These are phyloP conservation scores for Orobanche coerulescens DNA, from an alignment of 257 asterid species.

Conservation along the genomic window DNA sequence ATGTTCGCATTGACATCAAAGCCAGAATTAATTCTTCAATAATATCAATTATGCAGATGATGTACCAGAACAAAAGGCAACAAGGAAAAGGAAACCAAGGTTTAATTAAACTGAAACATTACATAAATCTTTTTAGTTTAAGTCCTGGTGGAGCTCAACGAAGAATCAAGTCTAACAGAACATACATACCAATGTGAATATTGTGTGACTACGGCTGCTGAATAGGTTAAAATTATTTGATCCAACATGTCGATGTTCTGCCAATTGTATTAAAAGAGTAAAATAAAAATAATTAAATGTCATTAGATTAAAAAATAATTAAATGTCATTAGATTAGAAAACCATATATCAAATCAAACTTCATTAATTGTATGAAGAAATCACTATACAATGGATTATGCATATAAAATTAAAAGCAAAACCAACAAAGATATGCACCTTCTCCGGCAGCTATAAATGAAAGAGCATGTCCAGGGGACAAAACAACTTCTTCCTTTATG, in stretches of 20 bases:
- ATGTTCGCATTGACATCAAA: conserved; percentile 10
- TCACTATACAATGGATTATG: not conserved
- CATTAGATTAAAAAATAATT: no score
- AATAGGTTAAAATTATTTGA: conserved; percentile 91
- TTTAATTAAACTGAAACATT: conserved; percentile 7
- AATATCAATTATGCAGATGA: not conserved
- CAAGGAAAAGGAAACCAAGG: conserved; percentile 8
- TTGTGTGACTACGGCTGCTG: conserved; percentile 98
- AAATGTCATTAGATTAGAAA: conserved; percentile 23
- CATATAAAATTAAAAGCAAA: no score
- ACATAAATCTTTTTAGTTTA: not conserved
- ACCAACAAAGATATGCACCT: no score
- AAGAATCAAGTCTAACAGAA: conserved; percentile 14
- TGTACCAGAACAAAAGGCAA: not conserved
- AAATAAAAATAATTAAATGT: not conserved
- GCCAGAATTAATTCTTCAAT: not conserved
- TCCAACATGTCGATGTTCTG: conserved; percentile 98
- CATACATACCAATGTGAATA: conserved; percentile 75
- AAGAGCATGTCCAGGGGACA: no score
- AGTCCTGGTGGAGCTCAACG: conserved; percentile 5
- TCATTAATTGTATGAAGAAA: not conserved
- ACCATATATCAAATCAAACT: not conserved
- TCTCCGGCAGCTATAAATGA: no score
- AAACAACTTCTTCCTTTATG: no score
- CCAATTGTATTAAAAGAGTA: conserved; percentile 17